Conservation (phyloP, 75 land plant genomes). For the Selaginella tamariscina region DNA sequence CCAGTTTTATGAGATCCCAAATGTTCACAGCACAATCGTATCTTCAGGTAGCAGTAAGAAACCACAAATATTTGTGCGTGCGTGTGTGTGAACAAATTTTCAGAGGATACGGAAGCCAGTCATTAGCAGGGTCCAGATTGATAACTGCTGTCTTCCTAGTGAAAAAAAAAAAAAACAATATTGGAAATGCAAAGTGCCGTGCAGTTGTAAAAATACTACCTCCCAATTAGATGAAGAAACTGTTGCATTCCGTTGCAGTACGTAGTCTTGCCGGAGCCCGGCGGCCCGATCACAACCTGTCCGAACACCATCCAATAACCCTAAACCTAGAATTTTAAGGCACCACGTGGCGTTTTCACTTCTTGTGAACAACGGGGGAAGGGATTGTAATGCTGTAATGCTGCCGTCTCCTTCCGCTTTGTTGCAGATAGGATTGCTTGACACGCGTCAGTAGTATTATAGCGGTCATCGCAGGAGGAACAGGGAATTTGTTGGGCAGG, state of each 20-base stretch:
- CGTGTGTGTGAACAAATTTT: not conserved
- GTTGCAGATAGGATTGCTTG: too few species aligned
- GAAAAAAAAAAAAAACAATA: conserved; percentile 11
- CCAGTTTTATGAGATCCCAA: conserved; percentile 80
- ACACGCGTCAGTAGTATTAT: too few species aligned
- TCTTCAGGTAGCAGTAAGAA: conserved; percentile 20
- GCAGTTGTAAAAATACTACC: conserved; percentile 25
- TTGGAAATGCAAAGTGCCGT: not conserved
- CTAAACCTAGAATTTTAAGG: too few species aligned
- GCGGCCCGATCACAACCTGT: conserved; percentile 82
- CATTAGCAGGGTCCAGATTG: conserved; percentile 99
- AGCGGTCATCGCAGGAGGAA: too few species aligned
- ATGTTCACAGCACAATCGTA: conserved; percentile 90
- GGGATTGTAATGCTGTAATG: too few species aligned
- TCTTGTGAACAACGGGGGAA: too few species aligned
- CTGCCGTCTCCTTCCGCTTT: too few species aligned
- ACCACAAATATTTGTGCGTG: not conserved
- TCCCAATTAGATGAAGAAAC: conserved; percentile 79
- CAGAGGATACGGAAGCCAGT: conserved; percentile 81
- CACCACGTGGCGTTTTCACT: too few species aligned
- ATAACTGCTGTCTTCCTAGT: conserved; percentile 88
- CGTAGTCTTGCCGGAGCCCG: conserved; percentile 91
- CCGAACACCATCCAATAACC: conserved; percentile 53
- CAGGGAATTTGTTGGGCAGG: too few species aligned
- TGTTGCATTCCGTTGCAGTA: conserved; percentile 99